phyloP scores from a whole-genome alignment of 805 yeast species.

The Naumovozyma dairenensis region DNA sequence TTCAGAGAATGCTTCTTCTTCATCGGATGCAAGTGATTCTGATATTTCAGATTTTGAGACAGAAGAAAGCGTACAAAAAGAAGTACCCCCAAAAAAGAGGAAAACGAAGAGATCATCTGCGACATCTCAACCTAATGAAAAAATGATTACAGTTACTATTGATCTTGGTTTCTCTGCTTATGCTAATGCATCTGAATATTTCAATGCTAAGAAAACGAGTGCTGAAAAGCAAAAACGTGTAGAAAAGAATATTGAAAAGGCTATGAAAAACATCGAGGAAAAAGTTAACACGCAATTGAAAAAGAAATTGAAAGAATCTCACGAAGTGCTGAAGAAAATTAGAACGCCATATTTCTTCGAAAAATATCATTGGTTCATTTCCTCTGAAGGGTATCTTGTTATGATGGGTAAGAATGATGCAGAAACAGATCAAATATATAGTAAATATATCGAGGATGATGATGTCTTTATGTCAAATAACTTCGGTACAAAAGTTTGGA shows the following conservation, averaged over 20 bases:
- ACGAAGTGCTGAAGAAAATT: constrained; percentile 43
- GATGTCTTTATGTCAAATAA: constrained; percentile 73
- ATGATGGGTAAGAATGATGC: constrained; percentile 75
- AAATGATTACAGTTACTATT: constrained; percentile 43
- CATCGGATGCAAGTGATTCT: constrained; percentile 6
- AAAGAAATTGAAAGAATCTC: constrained; percentile 49
- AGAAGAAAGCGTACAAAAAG: constrained; percentile 6
- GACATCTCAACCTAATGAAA: constrained; percentile 4
- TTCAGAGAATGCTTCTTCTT: constrained; percentile 7
- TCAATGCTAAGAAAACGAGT: constrained; percentile 66
- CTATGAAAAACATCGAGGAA: constrained; percentile 72
- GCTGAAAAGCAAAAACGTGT: constrained; percentile 73
- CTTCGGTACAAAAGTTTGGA: constrained; percentile 64
- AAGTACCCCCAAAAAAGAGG: constrained; percentile 5
- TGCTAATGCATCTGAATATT: constrained; percentile 81
- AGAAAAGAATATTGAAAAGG: constrained; percentile 63
- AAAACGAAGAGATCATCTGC: constrained; percentile 6
- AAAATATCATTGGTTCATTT: constrained; percentile 88
- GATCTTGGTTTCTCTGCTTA: constrained; percentile 67
- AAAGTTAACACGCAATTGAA: constrained; percentile 66
- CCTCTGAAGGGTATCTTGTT: constrained; percentile 80
- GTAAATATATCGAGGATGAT: constrained; percentile 61
- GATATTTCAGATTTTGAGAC: constrained; percentile 14
- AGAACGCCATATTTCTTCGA: constrained; percentile 85
- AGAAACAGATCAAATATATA: constrained; percentile 73